Evolutionary conservation across 306 rosid species (phyloP), one percentile per base, ranked within the genome.

Genomic region (Bauhinia variegata): DNA sequence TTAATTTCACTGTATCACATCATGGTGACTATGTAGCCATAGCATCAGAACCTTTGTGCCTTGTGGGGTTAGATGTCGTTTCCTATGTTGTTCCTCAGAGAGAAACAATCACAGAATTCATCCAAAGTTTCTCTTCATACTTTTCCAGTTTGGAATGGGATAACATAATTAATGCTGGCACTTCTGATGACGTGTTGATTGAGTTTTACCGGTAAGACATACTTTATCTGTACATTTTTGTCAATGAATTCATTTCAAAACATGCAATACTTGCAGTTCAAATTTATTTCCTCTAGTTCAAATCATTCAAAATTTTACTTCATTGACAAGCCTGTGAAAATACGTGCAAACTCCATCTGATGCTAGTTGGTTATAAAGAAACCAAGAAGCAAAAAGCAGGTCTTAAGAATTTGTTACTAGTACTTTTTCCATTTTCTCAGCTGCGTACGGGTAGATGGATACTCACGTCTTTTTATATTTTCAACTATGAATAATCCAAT

Each of bases 21-120:
- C 98, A 89, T 56, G 98, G 96, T 37, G 96, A 89, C 76, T 87
- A 75, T 74, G 98, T 92, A 48, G 95, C 88, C 13, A 87, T 92
- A 75, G 98, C 93, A 69, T 89, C 96, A 30, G 98, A 87, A 74
- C 95, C 98, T 17, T 38, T 92, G 49, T 89, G 91, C 70, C 84
- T 89, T 65, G 98, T 86, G 64, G 98, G 96, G 53, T 50, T 92
- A 74, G 98, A 92, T 71, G 68, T 92, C 56, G 95, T 92, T 61
- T 86, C 88, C 18, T 72, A 48, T 70, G 80, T 36, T 65, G 58
- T 76, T 55, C 96, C 97, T 31, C 75, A 51, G 44, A 82, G 81
- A 43, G 98, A 77, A 79, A 80, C 89, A 5, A 68, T 77, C 54
- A 2, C 42, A 14, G 80, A 81, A 34, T 89, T 80, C 74, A 71